Evolutionary conservation across 805 yeast species (phyloP), one percentile per base, ranked within the genome.

Genomic region (Lipomyces anomalus): DNA sequence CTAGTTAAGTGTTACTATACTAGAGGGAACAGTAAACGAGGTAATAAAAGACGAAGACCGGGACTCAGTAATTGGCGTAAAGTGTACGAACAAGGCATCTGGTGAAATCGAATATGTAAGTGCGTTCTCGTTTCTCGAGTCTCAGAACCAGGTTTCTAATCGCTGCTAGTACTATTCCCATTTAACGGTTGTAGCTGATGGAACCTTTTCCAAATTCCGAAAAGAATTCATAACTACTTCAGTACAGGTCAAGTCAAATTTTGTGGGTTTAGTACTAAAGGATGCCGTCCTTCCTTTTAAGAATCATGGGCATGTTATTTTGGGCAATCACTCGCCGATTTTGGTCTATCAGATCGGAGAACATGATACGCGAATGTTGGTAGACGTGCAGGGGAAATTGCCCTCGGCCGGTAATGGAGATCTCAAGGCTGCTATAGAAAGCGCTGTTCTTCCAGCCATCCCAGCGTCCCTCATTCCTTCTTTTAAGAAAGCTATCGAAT

Each of bases 131-230:
- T 21, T 18, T 32, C 16, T 29, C 34, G 17, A 4, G 11, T 21
- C 36, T 13, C 28, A 22, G 35, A 24, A 21, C 6, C 16, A n/a
- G 13, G 30, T 18, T 28, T 34, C 29, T 37, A 13, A 22, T 30
- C 13, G 6, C 16, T 36, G n/a, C 20, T 65, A 70, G 4, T 79
- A 73, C 67, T 65, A 65, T 18, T 85, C 83, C 3, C 76, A 78
- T 45, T 61, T 88, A 46, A 83, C 90, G 4, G 71, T 88, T 24
- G 76, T 84, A 39, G 86, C 95, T 61, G 98, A 92, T 65, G 98
- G 98, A 48, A 89, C 90, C 46, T 87, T 86, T 61, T 89, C 97
- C 47, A 88, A 82, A 65, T 87, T 90, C 70, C 76, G 98, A 63
- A 84, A 79, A 62, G 82, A 80, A 47, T 72, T 84, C 40, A 69